Evolutionary conservation across 2,329 filamentous ascomycete species (phyloP).

Genomic region (Colletotrichum sp.): DNA sequence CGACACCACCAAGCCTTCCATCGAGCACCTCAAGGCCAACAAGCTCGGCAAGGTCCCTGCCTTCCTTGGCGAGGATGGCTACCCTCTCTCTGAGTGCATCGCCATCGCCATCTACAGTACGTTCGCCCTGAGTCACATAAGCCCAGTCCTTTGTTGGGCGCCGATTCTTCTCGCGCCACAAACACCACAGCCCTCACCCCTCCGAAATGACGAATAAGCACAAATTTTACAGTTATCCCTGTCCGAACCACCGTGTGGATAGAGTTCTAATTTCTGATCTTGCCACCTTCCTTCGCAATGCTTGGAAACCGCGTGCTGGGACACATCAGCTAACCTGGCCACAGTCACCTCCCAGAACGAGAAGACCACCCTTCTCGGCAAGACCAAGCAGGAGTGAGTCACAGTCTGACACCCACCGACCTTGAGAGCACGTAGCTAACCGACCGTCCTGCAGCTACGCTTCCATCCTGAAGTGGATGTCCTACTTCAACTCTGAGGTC

Average conservation of each 20-base stretch:
- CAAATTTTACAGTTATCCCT: slow-evolving; percentile 95
- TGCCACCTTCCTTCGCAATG: slow-evolving; percentile 27
- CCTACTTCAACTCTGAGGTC: slow-evolving; percentile 91
- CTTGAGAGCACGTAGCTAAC: slow-evolving; percentile 27
- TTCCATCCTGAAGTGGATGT: slow-evolving; percentile 98
- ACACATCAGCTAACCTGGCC: slow-evolving; percentile 33
- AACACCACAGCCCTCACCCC: slow-evolving; percentile 16
- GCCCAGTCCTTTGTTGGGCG: slow-evolving; percentile 19
- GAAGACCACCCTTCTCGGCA: slow-evolving; percentile 98
- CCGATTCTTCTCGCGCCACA: not conserved
- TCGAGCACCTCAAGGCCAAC: slow-evolving; percentile 86
- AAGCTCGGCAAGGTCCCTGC: slow-evolving; percentile 90
- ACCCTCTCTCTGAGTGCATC: slow-evolving; percentile 85
- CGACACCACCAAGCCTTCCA: slow-evolving; percentile 66
- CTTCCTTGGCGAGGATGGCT: slow-evolving; percentile 92
- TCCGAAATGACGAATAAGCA: slow-evolving; percentile 73
- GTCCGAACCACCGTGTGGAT: slow-evolving; percentile 88
- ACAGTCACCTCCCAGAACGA: slow-evolving; percentile 98
- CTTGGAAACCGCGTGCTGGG: not conserved
- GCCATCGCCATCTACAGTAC: slow-evolving; percentile 97
- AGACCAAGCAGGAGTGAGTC: slow-evolving; percentile 98
- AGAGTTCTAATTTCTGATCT: slow-evolving; percentile 82
- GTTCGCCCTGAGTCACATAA: slow-evolving; percentile 45
- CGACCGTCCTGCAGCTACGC: slow-evolving; percentile 66
- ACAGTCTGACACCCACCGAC: not conserved